Conservation (phyloP, 2,329 filamentous ascomycete genomes). For the Colletotrichum sp. region DNA sequence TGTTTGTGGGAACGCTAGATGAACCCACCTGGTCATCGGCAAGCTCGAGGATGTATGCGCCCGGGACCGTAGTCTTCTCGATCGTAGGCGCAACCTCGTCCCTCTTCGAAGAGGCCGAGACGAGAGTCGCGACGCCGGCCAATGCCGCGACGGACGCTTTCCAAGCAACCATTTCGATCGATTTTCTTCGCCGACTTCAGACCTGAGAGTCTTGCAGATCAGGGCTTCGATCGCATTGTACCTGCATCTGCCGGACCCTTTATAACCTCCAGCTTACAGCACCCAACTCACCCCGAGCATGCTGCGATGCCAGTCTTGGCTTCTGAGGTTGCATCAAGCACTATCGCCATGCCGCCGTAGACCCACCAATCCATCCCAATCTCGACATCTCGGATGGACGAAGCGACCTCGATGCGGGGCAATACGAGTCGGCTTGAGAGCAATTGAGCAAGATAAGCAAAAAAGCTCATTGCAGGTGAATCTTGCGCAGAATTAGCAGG, state of each 20-base stretch:
- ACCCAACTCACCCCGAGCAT: neutral
- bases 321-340: neutral
- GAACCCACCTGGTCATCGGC: constrained; percentile 49
- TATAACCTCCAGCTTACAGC: neutral
- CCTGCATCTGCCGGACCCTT: neutral
- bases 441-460: constrained; percentile 16
- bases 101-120: neutral
- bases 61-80: constrained; percentile 37
- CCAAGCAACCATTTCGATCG: neutral
- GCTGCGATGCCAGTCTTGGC: neutral
- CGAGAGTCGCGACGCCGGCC: neutral
- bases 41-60: constrained; percentile 59
- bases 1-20: neutral
- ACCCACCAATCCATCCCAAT: neutral
- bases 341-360: neutral
- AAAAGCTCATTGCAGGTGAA: neutral
- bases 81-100: constrained; percentile 11
- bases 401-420: neutral
- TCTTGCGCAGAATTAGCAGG: too few species aligned
- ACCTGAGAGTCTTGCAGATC: neutral
- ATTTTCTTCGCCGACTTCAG: neutral
- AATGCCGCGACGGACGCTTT: neutral
- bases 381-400: neutral
- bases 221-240: neutral
- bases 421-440: neutral